Evolutionary conservation across 2,329 filamentous ascomycete genomes (phyloP).

Genomic region (Fulvia fulva): DNA sequence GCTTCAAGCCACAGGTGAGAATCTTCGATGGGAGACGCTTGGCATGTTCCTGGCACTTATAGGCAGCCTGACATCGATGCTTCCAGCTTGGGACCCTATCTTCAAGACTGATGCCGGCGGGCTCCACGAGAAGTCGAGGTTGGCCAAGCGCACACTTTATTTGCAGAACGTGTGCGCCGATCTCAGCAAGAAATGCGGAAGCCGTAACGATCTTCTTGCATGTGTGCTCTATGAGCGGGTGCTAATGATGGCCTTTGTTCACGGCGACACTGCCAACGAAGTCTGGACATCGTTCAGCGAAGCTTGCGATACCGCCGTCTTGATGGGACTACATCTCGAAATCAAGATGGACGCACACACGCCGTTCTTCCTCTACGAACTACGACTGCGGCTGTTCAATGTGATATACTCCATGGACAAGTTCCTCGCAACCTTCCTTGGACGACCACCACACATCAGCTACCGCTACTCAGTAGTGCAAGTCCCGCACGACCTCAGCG

Average conservation of each 20-base stretch:
- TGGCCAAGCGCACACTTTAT: constrained; percentile 5
- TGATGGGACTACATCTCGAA: constrained; percentile 24
- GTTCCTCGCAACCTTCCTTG: constrained; percentile 24
- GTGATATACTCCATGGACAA: constrained; percentile 25
- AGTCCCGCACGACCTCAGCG: constrained; percentile 14
- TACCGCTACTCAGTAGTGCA: constrained; percentile 16
- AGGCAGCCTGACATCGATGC: constrained; percentile 25
- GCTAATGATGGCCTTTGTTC: constrained; percentile 14
- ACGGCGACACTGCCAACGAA: constrained; percentile 22
- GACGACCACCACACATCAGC: constrained; percentile 20
- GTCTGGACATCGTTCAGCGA: constrained; percentile 25
- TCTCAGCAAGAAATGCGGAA: constrained; percentile 21
- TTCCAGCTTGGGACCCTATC: constrained; percentile 19
- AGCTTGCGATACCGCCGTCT: constrained; percentile 20
- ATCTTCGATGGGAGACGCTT: constrained; percentile 40
- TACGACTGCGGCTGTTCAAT: constrained; percentile 21
- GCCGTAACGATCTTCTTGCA: constrained; percentile 20
- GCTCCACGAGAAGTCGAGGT: neutral
- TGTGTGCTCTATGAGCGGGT: constrained; percentile 23
- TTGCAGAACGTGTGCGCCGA: constrained; percentile 21
- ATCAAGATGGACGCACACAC: constrained; percentile 16
- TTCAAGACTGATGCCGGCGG: constrained; percentile 6
- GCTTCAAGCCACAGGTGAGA: constrained; percentile 32
- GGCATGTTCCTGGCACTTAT: constrained; percentile 35
- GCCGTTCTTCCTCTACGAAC: constrained; percentile 23